A percentile compares a stretch with the other conserved stretches of the same genome.
Conservation (phyloP, 2,329 filamentous ascomycete genomes). For the Neofusicoccum ribis region DNA sequence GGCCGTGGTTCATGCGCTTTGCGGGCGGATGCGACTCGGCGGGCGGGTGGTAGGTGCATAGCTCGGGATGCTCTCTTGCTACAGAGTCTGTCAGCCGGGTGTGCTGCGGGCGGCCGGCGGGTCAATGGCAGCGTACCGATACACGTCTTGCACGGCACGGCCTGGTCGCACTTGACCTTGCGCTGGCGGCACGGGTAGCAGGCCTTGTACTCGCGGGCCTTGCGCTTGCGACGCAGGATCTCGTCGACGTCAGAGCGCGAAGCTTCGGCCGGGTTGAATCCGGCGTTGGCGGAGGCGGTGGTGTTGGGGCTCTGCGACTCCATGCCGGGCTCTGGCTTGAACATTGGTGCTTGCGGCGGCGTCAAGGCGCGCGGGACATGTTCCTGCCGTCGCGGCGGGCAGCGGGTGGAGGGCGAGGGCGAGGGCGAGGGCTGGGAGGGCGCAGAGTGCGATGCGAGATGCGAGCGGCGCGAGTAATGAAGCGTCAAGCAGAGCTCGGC, state of each 20-base stretch:
- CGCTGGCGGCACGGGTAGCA: conserved; percentile 51
- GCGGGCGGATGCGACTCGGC: conserved; percentile 42
- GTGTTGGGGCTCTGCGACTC: conserved; percentile 20
- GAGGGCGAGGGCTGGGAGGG: background rate
- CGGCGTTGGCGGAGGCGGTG: background rate
- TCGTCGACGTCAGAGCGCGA: conserved; percentile 51
- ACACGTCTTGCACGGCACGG: conserved; percentile 52
- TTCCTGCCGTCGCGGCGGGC: background rate
- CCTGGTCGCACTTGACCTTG: conserved; percentile 50
- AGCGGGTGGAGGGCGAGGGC: background rate
- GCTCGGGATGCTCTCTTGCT: conserved; percentile 49
- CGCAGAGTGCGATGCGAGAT: background rate
- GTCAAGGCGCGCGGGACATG: conserved; percentile 12
- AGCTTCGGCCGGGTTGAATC: conserved; percentile 26
- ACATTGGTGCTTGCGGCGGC: background rate
- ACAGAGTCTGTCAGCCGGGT: conserved; percentile 9
- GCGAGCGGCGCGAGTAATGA: conserved; percentile 6
- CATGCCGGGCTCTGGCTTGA: conserved; percentile 16
- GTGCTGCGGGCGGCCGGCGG: background rate
- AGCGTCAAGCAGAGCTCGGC: background rate
- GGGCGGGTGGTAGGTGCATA: conserved; percentile 47
- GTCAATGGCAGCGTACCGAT: conserved; percentile 34
- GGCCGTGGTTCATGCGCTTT: conserved; percentile 32
- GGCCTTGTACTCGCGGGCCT: conserved; percentile 53
- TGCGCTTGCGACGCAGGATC: conserved; percentile 51